These are phyloP conservation scores for Meyerozyma guilliermondii DNA, from an alignment of 1,139 yeast species.

Conservation along the genomic window DNA sequence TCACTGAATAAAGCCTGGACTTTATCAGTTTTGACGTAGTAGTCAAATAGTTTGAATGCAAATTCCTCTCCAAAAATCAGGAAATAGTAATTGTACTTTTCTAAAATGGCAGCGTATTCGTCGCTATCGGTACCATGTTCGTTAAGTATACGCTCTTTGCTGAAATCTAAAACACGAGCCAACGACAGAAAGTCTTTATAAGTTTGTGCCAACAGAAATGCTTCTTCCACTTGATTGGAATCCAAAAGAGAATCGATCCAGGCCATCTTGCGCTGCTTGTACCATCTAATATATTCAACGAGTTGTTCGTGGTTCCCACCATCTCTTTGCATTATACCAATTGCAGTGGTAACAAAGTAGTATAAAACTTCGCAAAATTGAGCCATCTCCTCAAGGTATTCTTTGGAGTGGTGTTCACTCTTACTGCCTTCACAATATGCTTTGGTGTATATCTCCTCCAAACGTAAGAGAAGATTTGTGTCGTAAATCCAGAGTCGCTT, in stretches of 20 bases:
- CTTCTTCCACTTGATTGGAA: slow-evolving; percentile 45
- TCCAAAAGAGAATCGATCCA: slow-evolving; percentile 57
- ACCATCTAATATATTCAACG: slow-evolving; percentile 32
- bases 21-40: slow-evolving; percentile 51
- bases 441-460: slow-evolving; percentile 28
- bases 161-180: slow-evolving; percentile 57
- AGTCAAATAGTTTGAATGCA: slow-evolving; percentile 61
- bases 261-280: slow-evolving; percentile 20
- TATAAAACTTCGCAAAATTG: slow-evolving; percentile 29
- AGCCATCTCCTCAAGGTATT: slow-evolving; percentile 16
- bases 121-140: slow-evolving; percentile 17
- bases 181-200: slow-evolving; percentile 64
- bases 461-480: slow-evolving; percentile 26
- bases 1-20: slow-evolving; percentile 54
- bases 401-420: slow-evolving; percentile 10
- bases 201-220: slow-evolving; percentile 60
- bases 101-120: slow-evolving; percentile 13
- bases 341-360: slow-evolving; percentile 34
- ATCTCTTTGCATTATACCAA: slow-evolving; percentile 25
- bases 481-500: slow-evolving; percentile 32
- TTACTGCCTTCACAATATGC: slow-evolving; percentile 8
- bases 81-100: slow-evolving; percentile 50
- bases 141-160: slow-evolving; percentile 32
- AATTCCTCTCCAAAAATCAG: slow-evolving; percentile 62
- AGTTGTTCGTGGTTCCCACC: slow-evolving; percentile 20